These are phyloP conservation scores for Thermothielavioides terrestris DNA, from an alignment of 495 filamentous ascomycete species.

Conservation along the genomic window DNA sequence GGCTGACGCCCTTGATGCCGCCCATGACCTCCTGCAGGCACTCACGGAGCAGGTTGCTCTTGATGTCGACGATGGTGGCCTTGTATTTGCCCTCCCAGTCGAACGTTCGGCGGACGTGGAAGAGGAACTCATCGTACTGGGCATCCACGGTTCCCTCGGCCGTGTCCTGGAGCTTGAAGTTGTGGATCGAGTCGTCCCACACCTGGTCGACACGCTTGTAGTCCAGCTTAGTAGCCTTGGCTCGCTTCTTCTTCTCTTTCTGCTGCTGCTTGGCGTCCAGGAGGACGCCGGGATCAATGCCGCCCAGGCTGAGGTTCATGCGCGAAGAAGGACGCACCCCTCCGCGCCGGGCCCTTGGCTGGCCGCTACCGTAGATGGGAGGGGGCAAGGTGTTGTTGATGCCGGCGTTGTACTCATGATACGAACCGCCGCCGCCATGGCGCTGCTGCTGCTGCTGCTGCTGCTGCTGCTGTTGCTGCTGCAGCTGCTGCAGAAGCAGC, in stretches of 20 bases:
- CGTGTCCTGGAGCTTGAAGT: slow-evolving; percentile 76
- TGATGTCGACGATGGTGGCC: slow-evolving; percentile 73
- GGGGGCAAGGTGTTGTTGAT: slow-evolving; percentile 5
- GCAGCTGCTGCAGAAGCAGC: slow-evolving; percentile 23
- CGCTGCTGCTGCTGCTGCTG: slow-evolving; percentile 15
- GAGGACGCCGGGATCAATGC: slow-evolving; percentile 15
- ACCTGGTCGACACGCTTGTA: slow-evolving; percentile 85
- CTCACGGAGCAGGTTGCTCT: slow-evolving; percentile 69
- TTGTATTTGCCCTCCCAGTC: slow-evolving; percentile 83
- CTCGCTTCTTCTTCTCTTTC: slow-evolving; percentile 44
- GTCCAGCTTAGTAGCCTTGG: slow-evolving; percentile 53
- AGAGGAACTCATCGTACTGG: slow-evolving; percentile 78
- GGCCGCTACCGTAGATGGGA: slow-evolving; percentile 7
- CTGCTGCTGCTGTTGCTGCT: slow-evolving; percentile 15
- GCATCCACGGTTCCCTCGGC: slow-evolving; percentile 60
- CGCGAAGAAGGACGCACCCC: slow-evolving; percentile 6
- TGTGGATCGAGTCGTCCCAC: slow-evolving; percentile 70
- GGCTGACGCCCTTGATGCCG: slow-evolving; percentile 68
- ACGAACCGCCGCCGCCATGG: slow-evolving; percentile 18
- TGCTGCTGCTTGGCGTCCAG: slow-evolving; percentile 35
- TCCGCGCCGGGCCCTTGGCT: background rate
- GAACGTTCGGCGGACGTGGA: slow-evolving; percentile 78
- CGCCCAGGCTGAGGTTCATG: slow-evolving; percentile 1
- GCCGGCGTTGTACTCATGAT: slow-evolving; percentile 5
- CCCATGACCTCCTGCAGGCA: slow-evolving; percentile 69